These are phyloP conservation scores for Closterium sp. DNA, from an alignment of 139 green algal genomes.

Conservation along the genomic window DNA sequence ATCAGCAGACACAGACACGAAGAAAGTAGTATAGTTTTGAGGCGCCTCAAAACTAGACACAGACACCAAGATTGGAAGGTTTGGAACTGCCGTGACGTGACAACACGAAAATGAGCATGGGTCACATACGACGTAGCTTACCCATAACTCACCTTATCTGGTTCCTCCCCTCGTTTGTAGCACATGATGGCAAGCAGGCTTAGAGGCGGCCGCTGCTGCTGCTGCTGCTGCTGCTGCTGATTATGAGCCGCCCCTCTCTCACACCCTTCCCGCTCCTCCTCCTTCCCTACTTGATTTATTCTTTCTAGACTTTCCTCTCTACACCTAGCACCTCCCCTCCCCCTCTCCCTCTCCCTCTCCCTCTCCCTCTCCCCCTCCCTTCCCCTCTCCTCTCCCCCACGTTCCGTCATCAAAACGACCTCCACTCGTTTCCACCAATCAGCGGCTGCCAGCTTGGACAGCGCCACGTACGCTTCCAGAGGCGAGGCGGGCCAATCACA, in stretches of 20 bases:
- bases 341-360: neutral
- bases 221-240: neutral
- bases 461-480: neutral
- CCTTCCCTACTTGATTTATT: too few species aligned
- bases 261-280: neutral
- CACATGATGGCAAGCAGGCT: neutral
- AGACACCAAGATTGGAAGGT: too few species aligned
- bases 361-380: neutral
- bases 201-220: neutral
- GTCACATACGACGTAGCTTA: too few species aligned
- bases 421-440: neutral
- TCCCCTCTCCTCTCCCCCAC: neutral
- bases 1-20: too few species aligned
- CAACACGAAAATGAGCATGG: too few species aligned
- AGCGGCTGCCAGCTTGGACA: neutral
- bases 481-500: neutral
- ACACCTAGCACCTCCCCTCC: neutral
- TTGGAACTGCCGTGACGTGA: too few species aligned
- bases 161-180: neutral
- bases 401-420: neutral
- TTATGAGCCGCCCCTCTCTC: neutral
- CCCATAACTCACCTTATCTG: too few species aligned
- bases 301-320: neutral
- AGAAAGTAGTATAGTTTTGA: too few species aligned
- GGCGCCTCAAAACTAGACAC: too few species aligned